Conservation (phyloP, 352 stramenopile genomes). For the Pythium biforme region DNA sequence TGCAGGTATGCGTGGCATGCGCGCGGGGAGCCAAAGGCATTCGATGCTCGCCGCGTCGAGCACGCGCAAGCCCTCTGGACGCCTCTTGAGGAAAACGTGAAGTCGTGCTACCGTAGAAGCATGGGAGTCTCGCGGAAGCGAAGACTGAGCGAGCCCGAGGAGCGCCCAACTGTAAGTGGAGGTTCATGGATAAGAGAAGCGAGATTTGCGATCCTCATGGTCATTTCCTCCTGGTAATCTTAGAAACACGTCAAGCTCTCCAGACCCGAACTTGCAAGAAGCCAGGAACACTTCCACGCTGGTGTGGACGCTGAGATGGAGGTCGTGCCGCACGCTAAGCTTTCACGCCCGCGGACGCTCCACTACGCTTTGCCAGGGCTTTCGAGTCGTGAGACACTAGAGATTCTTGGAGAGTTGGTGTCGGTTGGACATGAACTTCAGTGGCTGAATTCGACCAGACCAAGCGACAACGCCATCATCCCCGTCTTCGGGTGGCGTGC, state of each 20-base stretch:
- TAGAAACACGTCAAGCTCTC: constrained; percentile 20
- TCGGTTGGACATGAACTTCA: constrained; percentile 16
- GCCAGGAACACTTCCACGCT: not conserved
- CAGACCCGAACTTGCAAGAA: not conserved
- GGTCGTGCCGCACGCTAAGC: not conserved
- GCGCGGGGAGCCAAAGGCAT: constrained; percentile 1
- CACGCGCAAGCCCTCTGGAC: not conserved
- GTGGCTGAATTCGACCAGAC: constrained; percentile 18
- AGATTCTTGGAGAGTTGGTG: constrained; percentile 14
- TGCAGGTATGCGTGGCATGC: constrained; percentile 1
- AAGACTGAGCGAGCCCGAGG: not conserved
- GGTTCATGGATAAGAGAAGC: not conserved
- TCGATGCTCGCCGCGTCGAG: constrained; percentile 1
- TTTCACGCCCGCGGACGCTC: constrained; percentile 9
- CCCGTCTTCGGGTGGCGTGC: constrained; percentile 24
- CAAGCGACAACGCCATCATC: constrained; percentile 3
- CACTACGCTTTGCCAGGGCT: constrained; percentile 22
- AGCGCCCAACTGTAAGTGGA: constrained; percentile 16
- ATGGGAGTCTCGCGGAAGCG: constrained; percentile 15
- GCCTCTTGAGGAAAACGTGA: not conserved
- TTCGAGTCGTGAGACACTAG: constrained; percentile 18
- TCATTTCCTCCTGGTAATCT: not conserved
- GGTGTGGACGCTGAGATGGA: not conserved
- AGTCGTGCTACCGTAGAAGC: not conserved
- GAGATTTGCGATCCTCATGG: not conserved